Base-by-base conservation (phyloP, 129 eudicot species). In the Pseudognaphalium luteoalbum region DNA sequence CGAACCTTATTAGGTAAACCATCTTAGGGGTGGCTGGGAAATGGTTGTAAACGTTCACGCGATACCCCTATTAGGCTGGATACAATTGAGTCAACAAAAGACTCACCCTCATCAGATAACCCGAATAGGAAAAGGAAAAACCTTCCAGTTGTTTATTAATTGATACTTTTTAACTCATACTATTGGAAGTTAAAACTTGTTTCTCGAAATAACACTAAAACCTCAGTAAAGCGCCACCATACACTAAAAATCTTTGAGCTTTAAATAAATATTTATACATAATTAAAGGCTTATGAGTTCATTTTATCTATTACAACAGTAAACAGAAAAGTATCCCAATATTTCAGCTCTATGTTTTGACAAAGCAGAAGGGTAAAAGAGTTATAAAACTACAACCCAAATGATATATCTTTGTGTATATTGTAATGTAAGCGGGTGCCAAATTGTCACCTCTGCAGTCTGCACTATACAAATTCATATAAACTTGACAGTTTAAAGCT, bases 371-470 rank as follows among this genome's bases (percentile, higher is more conserved):
- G 39, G 56, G 67, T 34, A 79, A 57, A 68, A 58, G 33, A 41
- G 37, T 19, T 32, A 37, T 44, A 52, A 57, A 66, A 78, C 33
- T 62, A 71, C 44, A 37, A 65, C 68, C 52, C 79, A 65, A 80
- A 37, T 5, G 52, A 66, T 39, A 73, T 39, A 57, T 21, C 72
- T 50, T 29, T 71, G 25, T 35, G 25, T 52, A 64, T 79, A 35
- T 14, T 56, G 74, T 70, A 44, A 70, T 42, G 32, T 64, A 64
- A 77, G 84, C 84, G 84, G 84, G 84, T 81, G 84, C 67, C 70
- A 59, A 70, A 71, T 59, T 58, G 84, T 66, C 84, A 81, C 84
- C 81, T 68, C 84, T 35, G 80, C 84, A 81, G 77, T 68, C 84
- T 35, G 80, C 84, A 81, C 44, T 73, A 72, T 52, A 78, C 71